These are phyloP conservation scores for Boletus smithii DNA, from an alignment of 1,284 basidiomycete genomes.

Conservation along the genomic window DNA sequence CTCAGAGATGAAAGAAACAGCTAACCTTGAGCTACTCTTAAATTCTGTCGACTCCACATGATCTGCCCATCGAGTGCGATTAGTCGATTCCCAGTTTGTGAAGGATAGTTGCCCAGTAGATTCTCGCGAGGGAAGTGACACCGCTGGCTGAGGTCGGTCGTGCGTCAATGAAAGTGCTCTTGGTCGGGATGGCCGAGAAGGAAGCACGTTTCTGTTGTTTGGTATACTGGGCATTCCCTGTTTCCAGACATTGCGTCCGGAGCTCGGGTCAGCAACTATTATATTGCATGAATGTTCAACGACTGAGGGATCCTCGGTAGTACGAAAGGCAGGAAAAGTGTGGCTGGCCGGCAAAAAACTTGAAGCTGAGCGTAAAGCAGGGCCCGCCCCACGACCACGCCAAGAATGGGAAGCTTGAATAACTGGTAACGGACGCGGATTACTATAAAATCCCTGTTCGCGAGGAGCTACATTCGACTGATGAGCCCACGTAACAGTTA, in stretches of 20 bases:
- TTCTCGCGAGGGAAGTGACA: constrained; percentile 28
- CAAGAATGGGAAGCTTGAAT: constrained; percentile 21
- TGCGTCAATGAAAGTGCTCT: constrained; percentile 32
- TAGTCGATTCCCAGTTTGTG: constrained; percentile 27
- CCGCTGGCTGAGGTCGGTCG: constrained; percentile 19
- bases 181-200: constrained; percentile 19
- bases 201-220: constrained; percentile 1
- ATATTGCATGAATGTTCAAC: constrained; percentile 3
- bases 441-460: constrained; percentile 16
- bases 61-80: constrained; percentile 24
- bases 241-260: constrained; percentile 16
- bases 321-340: constrained; percentile 19
- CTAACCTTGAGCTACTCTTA: constrained; percentile 17
- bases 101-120: constrained; percentile 32
- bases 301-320: background rate
- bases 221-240: constrained; percentile 2
- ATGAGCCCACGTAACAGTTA: constrained; percentile 78
- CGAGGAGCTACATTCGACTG: constrained; percentile 34
- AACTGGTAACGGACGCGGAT: constrained; percentile 11
- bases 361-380: constrained; percentile 13
- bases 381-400: constrained; percentile 17
- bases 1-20: background rate
- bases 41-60: constrained; percentile 15
- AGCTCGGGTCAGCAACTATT: background rate
- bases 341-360: constrained; percentile 24